phyloP scores from a whole-genome alignment of 768 basidiomycete genomes.

The Cytidiella melzeri region DNA sequence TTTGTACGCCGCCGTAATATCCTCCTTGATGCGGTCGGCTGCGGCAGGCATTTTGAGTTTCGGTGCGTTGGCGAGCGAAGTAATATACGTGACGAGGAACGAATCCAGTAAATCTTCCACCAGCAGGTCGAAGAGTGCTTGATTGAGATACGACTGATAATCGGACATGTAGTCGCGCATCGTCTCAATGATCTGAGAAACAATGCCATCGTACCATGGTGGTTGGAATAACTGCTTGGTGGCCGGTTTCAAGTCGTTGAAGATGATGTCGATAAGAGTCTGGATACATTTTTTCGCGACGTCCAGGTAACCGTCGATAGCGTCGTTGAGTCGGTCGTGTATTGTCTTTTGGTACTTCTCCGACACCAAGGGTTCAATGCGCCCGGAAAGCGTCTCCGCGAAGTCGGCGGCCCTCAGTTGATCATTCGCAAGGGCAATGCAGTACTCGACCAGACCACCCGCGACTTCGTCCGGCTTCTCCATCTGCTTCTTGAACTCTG shows the following conservation, averaged over 20 bases:
- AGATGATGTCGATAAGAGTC: conserved; percentile 88
- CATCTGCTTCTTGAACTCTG: conserved; percentile 80
- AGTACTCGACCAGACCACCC: conserved; percentile 90
- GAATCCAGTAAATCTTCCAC: conserved; percentile 89
- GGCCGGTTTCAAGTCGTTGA: conserved; percentile 89
- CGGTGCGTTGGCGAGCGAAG: conserved; percentile 75
- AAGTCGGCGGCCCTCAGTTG: conserved; percentile 96
- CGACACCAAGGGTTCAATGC: conserved; percentile 87
- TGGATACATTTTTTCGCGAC: conserved; percentile 97
- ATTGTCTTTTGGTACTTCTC: conserved; percentile 85
- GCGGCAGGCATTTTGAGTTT: conserved; percentile 84
- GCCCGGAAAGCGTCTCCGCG: conserved; percentile 76
- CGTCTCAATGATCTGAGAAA: conserved; percentile 88
- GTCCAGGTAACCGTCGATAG: conserved; percentile 97
- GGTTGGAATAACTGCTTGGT: conserved; percentile 79
- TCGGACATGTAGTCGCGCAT: conserved; percentile 97
- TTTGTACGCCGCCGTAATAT: conserved; percentile 68
- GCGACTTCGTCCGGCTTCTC: conserved; percentile 86
- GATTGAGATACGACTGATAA: conserved; percentile 86
- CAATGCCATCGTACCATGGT: conserved; percentile 85
- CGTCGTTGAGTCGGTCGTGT: conserved; percentile 84
- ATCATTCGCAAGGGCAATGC: conserved; percentile 95
- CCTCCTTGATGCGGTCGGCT: conserved; percentile 75
- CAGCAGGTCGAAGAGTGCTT: conserved; percentile 84
- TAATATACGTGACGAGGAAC: conserved; percentile 87